phyloP scores from a whole-genome alignment of 169 alveolate genomes.

The Fabrea salina region DNA sequence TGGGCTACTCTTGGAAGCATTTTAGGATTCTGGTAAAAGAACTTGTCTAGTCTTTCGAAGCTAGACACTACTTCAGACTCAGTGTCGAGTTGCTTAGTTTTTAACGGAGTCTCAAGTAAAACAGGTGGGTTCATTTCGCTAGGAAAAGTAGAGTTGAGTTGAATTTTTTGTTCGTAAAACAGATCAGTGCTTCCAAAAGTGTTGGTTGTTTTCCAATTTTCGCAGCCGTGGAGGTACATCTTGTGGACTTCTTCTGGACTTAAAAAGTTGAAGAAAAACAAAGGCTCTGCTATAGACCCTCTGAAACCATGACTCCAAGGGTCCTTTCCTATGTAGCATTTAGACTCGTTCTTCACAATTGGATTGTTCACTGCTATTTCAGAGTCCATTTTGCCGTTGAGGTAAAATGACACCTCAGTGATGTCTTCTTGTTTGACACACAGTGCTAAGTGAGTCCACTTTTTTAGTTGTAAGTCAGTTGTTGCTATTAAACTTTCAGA shows the following conservation, averaged over 20 bases:
- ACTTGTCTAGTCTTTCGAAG: slow-evolving; percentile 1
- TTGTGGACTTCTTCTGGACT: neutral
- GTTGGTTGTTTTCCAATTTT: neutral
- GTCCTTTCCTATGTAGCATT: slow-evolving; percentile 29
- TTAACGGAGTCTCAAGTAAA: neutral
- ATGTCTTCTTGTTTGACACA: neutral
- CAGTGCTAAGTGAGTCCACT: slow-evolving; percentile 14
- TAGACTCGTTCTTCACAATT: neutral
- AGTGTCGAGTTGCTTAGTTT: neutral
- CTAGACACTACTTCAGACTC: neutral
- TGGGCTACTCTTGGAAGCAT: neutral
- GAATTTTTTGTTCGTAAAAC: neutral
- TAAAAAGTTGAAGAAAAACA: neutral
- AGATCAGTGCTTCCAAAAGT: neutral
- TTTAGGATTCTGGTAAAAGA: neutral
- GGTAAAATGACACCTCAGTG: neutral
- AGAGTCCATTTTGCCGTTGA: slow-evolving; percentile 5
- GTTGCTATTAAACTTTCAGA: slow-evolving; percentile 14
- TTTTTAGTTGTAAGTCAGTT: neutral
- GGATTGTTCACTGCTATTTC: neutral
- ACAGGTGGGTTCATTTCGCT: neutral
- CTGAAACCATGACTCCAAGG: slow-evolving; percentile 34
- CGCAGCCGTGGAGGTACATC: neutral
- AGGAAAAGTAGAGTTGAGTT: neutral
- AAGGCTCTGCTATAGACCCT: slow-evolving; percentile 30